phyloP scores from a whole-genome alignment of 2,329 filamentous ascomycete species.

The Verticillium isaacii region DNA sequence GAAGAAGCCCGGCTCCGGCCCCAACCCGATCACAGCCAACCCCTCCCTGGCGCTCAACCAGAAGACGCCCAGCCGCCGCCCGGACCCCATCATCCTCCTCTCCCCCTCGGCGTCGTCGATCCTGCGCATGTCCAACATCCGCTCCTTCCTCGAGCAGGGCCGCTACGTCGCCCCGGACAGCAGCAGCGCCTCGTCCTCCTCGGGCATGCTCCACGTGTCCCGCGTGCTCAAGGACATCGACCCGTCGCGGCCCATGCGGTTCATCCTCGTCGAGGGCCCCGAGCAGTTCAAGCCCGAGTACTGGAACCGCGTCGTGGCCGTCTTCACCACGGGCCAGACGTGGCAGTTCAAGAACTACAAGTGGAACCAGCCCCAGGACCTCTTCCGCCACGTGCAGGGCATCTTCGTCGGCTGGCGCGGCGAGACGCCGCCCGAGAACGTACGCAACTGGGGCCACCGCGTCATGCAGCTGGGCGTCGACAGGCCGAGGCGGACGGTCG shows the following conservation, averaged over 20 bases:
- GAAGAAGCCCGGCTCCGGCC: slow-evolving; percentile 44
- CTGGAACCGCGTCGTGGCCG: slow-evolving; percentile 90
- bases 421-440: slow-evolving; percentile 70
- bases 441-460: slow-evolving; percentile 80
- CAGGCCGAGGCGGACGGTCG: slow-evolving; percentile 61
- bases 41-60: slow-evolving; percentile 49
- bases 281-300: slow-evolving; percentile 97
- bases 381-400: slow-evolving; percentile 85
- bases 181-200: slow-evolving; percentile 58
- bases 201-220: slow-evolving; percentile 81
- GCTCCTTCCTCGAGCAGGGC: slow-evolving; percentile 84
- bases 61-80: slow-evolving; percentile 44
- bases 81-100: slow-evolving; percentile 90
- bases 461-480: slow-evolving; percentile 80
- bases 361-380: slow-evolving; percentile 81
- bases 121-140: slow-evolving; percentile 92
- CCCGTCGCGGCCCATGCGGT: slow-evolving; percentile 70
- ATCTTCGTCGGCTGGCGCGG: slow-evolving; percentile 90
- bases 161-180: slow-evolving; percentile 74
- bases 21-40: slow-evolving; percentile 28
- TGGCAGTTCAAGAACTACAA: slow-evolving; percentile 99
- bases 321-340: slow-evolving; percentile 94
- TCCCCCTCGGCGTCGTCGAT: slow-evolving; percentile 94
- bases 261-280: slow-evolving; percentile 90
- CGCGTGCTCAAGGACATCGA: slow-evolving; percentile 71